A percentile compares a stretch with the other conserved stretches of the same genome.
These are phyloP conservation scores for Candida railenensis DNA, from an alignment of 805 yeast genomes.

Conservation along the genomic window DNA sequence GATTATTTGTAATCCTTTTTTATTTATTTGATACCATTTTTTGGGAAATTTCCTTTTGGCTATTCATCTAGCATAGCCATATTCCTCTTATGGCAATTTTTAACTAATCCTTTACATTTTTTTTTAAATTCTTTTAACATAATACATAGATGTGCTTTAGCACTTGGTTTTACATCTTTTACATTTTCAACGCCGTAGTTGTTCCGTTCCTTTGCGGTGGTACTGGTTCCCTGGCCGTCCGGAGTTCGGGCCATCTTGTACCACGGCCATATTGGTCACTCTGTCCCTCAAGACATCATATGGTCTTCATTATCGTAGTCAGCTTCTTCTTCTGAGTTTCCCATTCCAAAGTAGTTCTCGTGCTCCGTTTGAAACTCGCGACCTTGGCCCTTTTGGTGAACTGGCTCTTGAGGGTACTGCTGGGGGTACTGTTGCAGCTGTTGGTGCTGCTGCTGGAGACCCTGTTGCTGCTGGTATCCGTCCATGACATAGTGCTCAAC, in stretches of 20 bases:
- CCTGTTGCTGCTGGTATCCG: conserved; percentile 20
- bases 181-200: too few relatives aligned
- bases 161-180: too few relatives aligned
- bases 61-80: too few relatives aligned
- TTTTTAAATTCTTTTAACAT: too few relatives aligned
- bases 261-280: too few relatives aligned
- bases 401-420: not conserved
- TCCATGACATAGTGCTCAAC: conserved; percentile 38
- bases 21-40: not conserved
- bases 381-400: conserved; percentile 6
- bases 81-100: too few relatives aligned
- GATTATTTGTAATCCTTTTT: not conserved
- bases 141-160: too few relatives aligned
- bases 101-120: not conserved
- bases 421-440: conserved; percentile 4
- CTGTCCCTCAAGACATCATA: not conserved
- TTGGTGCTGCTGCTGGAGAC: conserved; percentile 11
- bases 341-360: conserved; percentile 40
- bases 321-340: conserved; percentile 13
- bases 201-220: too few relatives aligned
- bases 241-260: too few relatives aligned
- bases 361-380: conserved; percentile 28
- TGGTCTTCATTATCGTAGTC: conserved; percentile 1
- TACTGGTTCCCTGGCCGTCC: too few relatives aligned
- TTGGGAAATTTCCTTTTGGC: not conserved